Base-by-base conservation (phyloP, 768 basidiomycete genomes). In the Tricholoma matsutake region DNA sequence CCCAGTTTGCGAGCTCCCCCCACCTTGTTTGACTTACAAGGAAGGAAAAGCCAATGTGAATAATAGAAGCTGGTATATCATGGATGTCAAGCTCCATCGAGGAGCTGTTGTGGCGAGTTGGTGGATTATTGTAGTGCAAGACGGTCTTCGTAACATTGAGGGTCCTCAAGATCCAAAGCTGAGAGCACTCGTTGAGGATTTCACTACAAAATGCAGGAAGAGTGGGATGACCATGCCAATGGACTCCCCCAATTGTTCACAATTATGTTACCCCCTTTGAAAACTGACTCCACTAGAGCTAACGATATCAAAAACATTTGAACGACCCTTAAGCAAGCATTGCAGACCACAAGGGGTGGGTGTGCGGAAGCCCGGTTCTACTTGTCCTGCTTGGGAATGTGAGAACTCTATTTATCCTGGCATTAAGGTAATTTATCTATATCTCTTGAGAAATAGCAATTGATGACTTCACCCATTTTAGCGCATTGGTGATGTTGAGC, bases 321-420 rank as follows among this genome's bases (percentile, higher is more conserved):
- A n/a, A n/a, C n/a, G n/a, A n/a, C n/a, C n/a, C n/a, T n/a, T n/a
- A n/a, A n/a, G n/a, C n/a, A n/a, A n/a, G n/a, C n/a, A n/a, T n/a
- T n/a, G n/a, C n/a, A n/a, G n/a, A n/a, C n/a, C n/a, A n/a, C n/a
- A n/a, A n/a, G n/a, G n/a, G n/a, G n/a, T n/a, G 18, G 31, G 41
- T 9, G 63, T 49, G 31, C 67, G 55, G 14, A 82, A 76, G 66
- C 88, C 89, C 0, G 80, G 79, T 47, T 87, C 92, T 94, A 31
- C 78, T 94, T 29, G 88, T 92, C 4, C 68, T 94, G 28, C 74
- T 94, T 5, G 86, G 88, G 25, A 79, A 74, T 71, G 80, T 13
- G 92, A 94, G 68, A 87, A 89, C 51, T 86, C 71, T 63, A 88
- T 94, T 49, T 94, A 94, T 69, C 87, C 89, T 1, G 90, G 87